phyloP scores from a whole-genome alignment of 1,139 yeast species.

The Diutina rugosa region DNA sequence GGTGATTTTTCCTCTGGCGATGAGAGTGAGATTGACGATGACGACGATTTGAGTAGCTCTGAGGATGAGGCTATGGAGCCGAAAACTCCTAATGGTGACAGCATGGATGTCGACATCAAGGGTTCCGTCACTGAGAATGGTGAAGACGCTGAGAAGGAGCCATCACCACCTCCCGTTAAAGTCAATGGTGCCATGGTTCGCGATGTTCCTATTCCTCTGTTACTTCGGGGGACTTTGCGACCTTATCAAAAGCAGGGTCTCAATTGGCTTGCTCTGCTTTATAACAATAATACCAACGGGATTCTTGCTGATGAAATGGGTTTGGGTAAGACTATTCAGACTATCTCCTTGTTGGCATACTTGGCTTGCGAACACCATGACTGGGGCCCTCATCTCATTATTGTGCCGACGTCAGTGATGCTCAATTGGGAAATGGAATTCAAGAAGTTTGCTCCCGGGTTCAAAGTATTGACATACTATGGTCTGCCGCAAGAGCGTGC shows the following conservation, averaged over 20 bases:
- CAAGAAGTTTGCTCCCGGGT: constrained; percentile 96
- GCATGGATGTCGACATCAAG: constrained; percentile 2
- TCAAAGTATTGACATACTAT: constrained; percentile 87
- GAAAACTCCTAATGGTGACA: neutral
- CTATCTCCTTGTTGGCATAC: constrained; percentile 76
- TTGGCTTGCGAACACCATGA: constrained; percentile 86
- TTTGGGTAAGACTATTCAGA: constrained; percentile 92
- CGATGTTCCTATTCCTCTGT: constrained; percentile 58
- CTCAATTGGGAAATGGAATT: constrained; percentile 99
- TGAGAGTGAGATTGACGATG: constrained; percentile 5
- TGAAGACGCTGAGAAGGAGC: constrained; percentile 4
- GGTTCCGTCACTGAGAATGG: constrained; percentile 15
- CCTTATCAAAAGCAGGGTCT: constrained; percentile 93
- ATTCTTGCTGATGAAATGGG: constrained; percentile 99
- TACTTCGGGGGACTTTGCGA: constrained; percentile 71
- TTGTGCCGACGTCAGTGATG: constrained; percentile 98
- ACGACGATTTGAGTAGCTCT: neutral
- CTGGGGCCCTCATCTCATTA: constrained; percentile 97
- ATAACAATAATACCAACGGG: constrained; percentile 88
- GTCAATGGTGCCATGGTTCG: constrained; percentile 41
- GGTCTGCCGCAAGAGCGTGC: constrained; percentile 98
- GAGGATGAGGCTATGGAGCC: neutral
- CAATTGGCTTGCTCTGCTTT: constrained; percentile 92
- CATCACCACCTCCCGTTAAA: constrained; percentile 14
- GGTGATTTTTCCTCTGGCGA: constrained; percentile 10